Conservation (phyloP, 768 basidiomycete species). For the Lentinula aciculospora region DNA sequence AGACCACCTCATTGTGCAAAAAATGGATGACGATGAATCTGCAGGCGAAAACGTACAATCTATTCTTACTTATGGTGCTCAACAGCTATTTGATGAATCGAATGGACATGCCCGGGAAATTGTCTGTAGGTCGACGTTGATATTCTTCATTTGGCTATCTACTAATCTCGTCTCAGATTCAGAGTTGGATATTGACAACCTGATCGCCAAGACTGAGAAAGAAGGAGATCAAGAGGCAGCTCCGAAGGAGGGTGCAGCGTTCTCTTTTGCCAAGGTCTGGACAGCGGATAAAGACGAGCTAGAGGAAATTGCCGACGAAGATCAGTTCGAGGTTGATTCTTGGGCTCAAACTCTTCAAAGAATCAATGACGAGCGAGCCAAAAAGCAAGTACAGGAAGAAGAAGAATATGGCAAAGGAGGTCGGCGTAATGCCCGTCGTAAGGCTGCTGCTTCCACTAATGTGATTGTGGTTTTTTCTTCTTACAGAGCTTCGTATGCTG, state of each 20-base stretch:
- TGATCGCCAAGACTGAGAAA: slow-evolving; percentile 81
- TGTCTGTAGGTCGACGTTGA: slow-evolving; percentile 40
- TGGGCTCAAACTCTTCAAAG: slow-evolving; percentile 71
- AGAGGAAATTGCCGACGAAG: slow-evolving; percentile 59
- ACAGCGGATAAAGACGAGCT: slow-evolving; percentile 67
- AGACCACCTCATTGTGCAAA: slow-evolving; percentile 94
- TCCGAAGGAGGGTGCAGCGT: slow-evolving; percentile 50
- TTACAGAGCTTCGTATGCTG: slow-evolving; percentile 1
- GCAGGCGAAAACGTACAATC: slow-evolving; percentile 78
- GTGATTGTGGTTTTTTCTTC: slow-evolving; percentile 14
- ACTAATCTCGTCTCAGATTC: slow-evolving; percentile 42
- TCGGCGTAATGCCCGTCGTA: slow-evolving; percentile 70
- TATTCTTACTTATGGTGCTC: slow-evolving; percentile 85
- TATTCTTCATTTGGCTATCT: neutral
- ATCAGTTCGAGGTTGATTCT: slow-evolving; percentile 60
- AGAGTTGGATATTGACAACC: slow-evolving; percentile 76
- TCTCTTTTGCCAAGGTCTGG: slow-evolving; percentile 93
- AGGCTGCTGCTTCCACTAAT: slow-evolving; percentile 49
- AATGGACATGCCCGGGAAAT: slow-evolving; percentile 60
- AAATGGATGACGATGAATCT: slow-evolving; percentile 83
- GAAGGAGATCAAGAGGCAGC: slow-evolving; percentile 54
- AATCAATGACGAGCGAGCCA: slow-evolving; percentile 39
- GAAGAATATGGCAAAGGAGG: slow-evolving; percentile 69
- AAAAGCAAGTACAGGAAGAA: slow-evolving; percentile 33
- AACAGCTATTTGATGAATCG: slow-evolving; percentile 70